A percentile compares a stretch with the other conserved stretches of the same genome.
phyloP scores from a whole-genome alignment of 352 stramenopile species.

The Phytophthora agathidicida region DNA sequence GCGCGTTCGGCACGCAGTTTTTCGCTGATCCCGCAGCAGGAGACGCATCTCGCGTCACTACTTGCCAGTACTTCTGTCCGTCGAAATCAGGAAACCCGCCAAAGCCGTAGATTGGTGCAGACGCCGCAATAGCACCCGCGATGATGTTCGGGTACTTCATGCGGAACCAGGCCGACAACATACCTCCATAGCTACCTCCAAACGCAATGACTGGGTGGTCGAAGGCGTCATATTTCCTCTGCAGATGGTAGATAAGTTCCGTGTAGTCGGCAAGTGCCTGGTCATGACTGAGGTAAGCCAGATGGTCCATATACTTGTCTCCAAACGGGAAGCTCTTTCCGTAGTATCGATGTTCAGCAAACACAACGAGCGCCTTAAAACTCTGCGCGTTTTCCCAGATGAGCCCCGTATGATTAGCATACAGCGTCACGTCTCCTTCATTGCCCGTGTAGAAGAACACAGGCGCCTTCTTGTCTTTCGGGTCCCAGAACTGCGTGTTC shows the following conservation, averaged over 20 bases:
- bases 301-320: constrained; percentile 65
- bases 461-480: constrained; percentile 62
- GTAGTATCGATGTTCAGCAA: constrained; percentile 97
- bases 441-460: constrained; percentile 97
- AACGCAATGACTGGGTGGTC: constrained; percentile 93
- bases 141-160: constrained; percentile 95
- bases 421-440: constrained; percentile 94
- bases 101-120: constrained; percentile 94
- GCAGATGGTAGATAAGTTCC: constrained; percentile 87
- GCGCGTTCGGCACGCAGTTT: constrained; percentile 87
- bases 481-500: constrained; percentile 86
- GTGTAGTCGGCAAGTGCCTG: constrained; percentile 95
- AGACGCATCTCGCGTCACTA: constrained; percentile 79
- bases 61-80: constrained; percentile 83
- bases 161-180: constrained; percentile 95
- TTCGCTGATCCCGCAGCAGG: constrained; percentile 65
- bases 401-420: constrained; percentile 94
- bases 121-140: constrained; percentile 93
- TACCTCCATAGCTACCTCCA: constrained; percentile 96
- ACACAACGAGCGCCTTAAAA: constrained; percentile 93
- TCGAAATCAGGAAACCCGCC: constrained; percentile 62
- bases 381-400: constrained; percentile 94
- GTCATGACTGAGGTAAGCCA: constrained; percentile 88
- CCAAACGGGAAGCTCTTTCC: constrained; percentile 89
- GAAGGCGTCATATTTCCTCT: constrained; percentile 70